phyloP scores from a whole-genome alignment of 768 basidiomycete genomes.

The Lactarius quietus region DNA sequence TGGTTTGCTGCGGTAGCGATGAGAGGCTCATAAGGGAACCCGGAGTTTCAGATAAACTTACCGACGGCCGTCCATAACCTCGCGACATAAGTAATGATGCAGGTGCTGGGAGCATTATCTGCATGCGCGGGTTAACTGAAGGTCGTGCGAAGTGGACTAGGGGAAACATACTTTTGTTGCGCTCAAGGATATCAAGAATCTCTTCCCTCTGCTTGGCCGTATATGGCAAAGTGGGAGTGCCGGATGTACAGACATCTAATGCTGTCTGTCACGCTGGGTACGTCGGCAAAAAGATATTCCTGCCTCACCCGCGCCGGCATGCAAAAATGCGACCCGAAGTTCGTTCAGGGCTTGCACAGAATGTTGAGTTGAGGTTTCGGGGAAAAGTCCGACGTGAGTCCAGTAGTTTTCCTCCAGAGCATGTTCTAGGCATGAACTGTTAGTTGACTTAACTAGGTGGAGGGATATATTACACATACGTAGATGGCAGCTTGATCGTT shows the following conservation, averaged over 20 bases:
- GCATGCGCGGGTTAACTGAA: neutral
- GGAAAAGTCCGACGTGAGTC: slow-evolving; percentile 19
- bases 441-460: neutral
- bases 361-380: neutral
- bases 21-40: neutral
- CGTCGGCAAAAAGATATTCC: neutral
- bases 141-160: too few species aligned
- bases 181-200: slow-evolving; percentile 6
- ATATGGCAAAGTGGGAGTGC: slow-evolving; percentile 16
- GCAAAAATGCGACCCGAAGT: neutral
- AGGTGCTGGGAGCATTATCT: slow-evolving; percentile 6
- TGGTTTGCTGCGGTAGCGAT: slow-evolving; percentile 15
- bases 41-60: neutral
- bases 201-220: neutral
- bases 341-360: slow-evolving; percentile 8
- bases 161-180: neutral
- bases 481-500: neutral
- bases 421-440: neutral
- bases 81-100: slow-evolving; percentile 1
- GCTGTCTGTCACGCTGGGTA: neutral
- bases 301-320: slow-evolving; percentile 13
- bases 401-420: slow-evolving; percentile 19
- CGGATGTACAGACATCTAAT: slow-evolving; percentile 14
- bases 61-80: slow-evolving; percentile 11
- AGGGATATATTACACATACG: neutral